Evolutionary conservation across 2,329 filamentous ascomycete genomes (phyloP).

Genomic region (Fusarium agapanthi): DNA sequence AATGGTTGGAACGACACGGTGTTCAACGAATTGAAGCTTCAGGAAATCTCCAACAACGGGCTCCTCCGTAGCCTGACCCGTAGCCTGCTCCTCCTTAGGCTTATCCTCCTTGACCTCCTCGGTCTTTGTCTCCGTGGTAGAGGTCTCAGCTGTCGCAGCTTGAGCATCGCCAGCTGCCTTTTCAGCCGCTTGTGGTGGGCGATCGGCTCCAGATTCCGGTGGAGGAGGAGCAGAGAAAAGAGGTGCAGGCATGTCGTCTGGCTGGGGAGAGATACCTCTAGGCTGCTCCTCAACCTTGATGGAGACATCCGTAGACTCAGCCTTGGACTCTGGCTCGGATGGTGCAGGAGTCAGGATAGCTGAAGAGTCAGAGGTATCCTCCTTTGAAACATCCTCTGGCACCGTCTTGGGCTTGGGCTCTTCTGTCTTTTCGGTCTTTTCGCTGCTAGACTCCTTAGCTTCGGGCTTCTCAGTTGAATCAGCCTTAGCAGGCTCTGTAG

Average conservation of each 20-base stretch:
- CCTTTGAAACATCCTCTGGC: slow-evolving; percentile 6
- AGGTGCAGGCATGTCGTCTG: slow-evolving; percentile 75
- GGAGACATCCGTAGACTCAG: slow-evolving; percentile 8
- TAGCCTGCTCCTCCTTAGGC: slow-evolving; percentile 20
- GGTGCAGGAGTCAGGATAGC: slow-evolving; percentile 32
- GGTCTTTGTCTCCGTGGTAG: slow-evolving; percentile 6
- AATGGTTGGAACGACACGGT: slow-evolving; percentile 94
- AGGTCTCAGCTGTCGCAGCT: neutral
- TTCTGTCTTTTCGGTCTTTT: slow-evolving; percentile 1
- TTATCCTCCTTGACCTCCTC: slow-evolving; percentile 4
- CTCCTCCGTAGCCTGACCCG: slow-evolving; percentile 44
- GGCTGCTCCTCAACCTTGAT: slow-evolving; percentile 23
- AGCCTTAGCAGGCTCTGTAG: slow-evolving; percentile 27
- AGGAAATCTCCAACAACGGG: slow-evolving; percentile 93
- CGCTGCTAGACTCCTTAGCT: slow-evolving; percentile 3
- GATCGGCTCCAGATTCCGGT: slow-evolving; percentile 41
- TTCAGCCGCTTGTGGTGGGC: slow-evolving; percentile 34
- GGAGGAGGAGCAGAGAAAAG: slow-evolving; percentile 53
- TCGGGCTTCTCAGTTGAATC: slow-evolving; percentile 17
- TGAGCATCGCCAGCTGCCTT: slow-evolving; percentile 17
- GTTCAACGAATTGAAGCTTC: slow-evolving; percentile 96
- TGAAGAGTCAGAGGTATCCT: slow-evolving; percentile 34
- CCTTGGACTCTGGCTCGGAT: slow-evolving; percentile 38
- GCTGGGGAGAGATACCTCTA: slow-evolving; percentile 59
- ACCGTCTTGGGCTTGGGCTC: neutral